Conservation (phyloP, 2,329 filamentous ascomycete species). For the Nemania diffusa region DNA sequence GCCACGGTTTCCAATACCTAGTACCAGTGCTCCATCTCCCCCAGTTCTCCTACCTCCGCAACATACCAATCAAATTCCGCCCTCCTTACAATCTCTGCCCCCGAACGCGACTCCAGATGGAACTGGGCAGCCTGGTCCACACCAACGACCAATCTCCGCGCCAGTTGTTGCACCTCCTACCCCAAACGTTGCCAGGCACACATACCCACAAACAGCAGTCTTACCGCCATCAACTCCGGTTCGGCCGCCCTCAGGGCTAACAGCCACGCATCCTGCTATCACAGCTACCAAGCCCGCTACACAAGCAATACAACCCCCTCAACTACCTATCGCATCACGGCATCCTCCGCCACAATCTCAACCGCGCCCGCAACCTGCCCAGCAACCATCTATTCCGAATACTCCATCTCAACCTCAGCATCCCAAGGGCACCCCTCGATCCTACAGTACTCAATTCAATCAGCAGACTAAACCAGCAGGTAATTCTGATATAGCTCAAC, state of each 20-base stretch:
- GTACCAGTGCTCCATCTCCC: constrained; percentile 42
- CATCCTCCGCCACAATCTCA: constrained; percentile 36
- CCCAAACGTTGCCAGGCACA: constrained; percentile 38
- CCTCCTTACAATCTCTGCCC: constrained; percentile 46
- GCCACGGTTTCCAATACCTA: constrained; percentile 52
- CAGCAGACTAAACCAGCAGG: constrained; percentile 41
- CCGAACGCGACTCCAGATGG: constrained; percentile 48
- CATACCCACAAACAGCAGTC: constrained; percentile 35
- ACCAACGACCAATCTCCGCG: constrained; percentile 48
- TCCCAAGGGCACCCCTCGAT: constrained; percentile 34
- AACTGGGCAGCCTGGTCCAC: constrained; percentile 46
- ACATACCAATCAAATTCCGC: constrained; percentile 46
- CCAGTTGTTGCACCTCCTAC: constrained; percentile 43
- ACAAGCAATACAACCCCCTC: constrained; percentile 41
- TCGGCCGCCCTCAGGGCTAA: constrained; percentile 39
- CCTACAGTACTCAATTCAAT: constrained; percentile 46
- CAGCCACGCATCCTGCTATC: constrained; percentile 36
- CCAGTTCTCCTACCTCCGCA: constrained; percentile 49
- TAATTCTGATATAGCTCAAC: constrained; percentile 35
- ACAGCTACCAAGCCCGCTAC: constrained; percentile 36
- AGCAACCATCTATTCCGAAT: constrained; percentile 39
- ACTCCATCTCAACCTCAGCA: constrained; percentile 41
- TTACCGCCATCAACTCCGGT: constrained; percentile 41
- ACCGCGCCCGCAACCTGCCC: constrained; percentile 21
- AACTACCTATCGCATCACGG: constrained; percentile 36